A percentile compares a stretch with the other conserved stretches of the same genome.
Evolutionary conservation across 352 stramenopile genomes (phyloP).

Genomic region (Globisporangium takayamanum): DNA sequence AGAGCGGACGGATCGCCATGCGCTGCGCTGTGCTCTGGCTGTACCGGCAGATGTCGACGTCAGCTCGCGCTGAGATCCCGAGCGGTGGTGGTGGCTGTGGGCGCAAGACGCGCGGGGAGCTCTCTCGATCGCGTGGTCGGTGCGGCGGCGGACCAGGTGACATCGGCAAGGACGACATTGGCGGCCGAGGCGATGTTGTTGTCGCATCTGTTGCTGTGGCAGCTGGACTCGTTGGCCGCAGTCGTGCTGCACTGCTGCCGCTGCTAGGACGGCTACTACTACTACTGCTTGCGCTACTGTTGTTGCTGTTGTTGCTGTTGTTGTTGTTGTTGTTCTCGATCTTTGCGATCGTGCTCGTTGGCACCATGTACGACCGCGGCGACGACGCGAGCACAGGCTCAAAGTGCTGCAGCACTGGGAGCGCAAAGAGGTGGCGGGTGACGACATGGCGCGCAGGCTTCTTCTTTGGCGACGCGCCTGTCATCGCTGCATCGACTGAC

Average conservation of each 20-base stretch:
- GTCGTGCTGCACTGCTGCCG: background rate
- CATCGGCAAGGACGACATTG: background rate
- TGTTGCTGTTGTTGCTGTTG: background rate
- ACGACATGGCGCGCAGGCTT: conserved; percentile 25
- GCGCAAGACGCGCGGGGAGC: conserved; percentile 23
- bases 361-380: conserved; percentile 25
- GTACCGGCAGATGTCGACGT: conserved; percentile 62
- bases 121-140: conserved; percentile 15
- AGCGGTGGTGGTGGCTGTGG: conserved; percentile 28
- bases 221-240: background rate
- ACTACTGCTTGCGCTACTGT: no score
- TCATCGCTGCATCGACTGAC: background rate
- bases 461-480: conserved; percentile 29
- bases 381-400: conserved; percentile 45
- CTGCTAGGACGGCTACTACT: background rate
- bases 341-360: conserved; percentile 9
- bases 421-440: conserved; percentile 34
- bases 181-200: background rate
- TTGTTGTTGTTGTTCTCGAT: conserved; percentile 1
- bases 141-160: background rate
- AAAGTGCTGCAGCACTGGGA: conserved; percentile 60
- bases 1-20: conserved; percentile 67
- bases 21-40: conserved; percentile 42
- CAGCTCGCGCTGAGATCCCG: conserved; percentile 34
- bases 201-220: background rate